phyloP scores from a whole-genome alignment of 305 asterid species.

The Withania somnifera region DNA sequence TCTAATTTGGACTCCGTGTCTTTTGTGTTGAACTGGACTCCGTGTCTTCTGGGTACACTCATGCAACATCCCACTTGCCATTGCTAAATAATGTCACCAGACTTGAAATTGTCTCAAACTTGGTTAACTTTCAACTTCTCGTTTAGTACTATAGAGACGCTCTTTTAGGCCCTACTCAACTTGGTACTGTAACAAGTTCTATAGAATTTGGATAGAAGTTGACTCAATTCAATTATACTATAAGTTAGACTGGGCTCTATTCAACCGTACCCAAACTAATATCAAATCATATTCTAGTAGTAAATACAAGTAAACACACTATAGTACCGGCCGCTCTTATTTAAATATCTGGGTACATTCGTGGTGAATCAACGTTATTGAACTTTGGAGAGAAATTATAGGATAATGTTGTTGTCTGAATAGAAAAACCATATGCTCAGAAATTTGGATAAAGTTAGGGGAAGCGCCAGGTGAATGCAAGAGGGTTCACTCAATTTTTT shows the following conservation, averaged over 20 bases:
- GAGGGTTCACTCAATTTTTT: too few species aligned
- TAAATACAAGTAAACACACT: not conserved
- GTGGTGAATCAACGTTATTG: not conserved
- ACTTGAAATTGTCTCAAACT: not conserved
- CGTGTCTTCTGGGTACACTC: not conserved
- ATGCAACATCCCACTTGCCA: not conserved
- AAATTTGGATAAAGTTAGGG: not conserved
- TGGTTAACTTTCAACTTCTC: too few species aligned
- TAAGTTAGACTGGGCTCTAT: not conserved
- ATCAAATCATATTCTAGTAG: not conserved
- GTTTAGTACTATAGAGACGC: not conserved
- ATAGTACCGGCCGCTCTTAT: not conserved
- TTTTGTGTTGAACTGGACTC: constrained; percentile 2
- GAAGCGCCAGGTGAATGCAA: too few species aligned
- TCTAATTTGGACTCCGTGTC: not conserved
- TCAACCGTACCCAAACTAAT: not conserved
- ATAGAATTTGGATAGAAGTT: not conserved
- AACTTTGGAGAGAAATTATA: not conserved
- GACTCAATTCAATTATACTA: not conserved
- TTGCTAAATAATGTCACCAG: not conserved
- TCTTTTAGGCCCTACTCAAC: not conserved
- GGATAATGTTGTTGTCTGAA: not conserved
- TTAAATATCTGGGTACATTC: not conserved
- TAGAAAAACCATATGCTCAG: not conserved
- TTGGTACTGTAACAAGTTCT: not conserved